phyloP scores from a whole-genome alignment of 805 yeast genomes.

The Suhomyces faveliae region DNA sequence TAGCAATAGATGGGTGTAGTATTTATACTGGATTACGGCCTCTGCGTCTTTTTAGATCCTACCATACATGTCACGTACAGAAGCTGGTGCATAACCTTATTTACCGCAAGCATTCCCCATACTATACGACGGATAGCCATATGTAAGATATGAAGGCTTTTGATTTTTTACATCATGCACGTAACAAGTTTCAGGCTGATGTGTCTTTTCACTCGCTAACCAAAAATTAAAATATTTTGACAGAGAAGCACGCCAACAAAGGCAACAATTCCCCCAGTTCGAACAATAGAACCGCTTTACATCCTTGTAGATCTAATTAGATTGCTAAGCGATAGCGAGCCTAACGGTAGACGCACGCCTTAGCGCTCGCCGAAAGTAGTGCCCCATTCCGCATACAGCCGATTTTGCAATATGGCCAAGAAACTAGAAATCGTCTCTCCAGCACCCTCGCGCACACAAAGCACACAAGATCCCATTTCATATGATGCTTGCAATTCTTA shows the following conservation, averaged over 20 bases:
- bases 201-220: neutral
- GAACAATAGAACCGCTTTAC: neutral
- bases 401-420: neutral
- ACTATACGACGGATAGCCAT: neutral
- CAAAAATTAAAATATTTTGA: neutral
- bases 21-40: neutral
- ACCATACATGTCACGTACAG: neutral
- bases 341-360: neutral
- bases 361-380: neutral
- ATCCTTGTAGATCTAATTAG: neutral
- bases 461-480: neutral
- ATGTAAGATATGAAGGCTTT: no score
- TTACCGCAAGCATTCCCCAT: no score
- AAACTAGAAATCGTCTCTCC: neutral
- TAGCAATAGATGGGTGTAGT: neutral
- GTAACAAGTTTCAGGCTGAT: neutral
- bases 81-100: neutral
- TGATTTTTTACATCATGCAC: no score
- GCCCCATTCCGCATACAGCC: neutral
- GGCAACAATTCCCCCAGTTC: neutral
- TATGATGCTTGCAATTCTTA: neutral
- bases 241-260: neutral
- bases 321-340: neutral
- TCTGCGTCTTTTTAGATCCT: neutral
- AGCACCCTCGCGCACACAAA: neutral